phyloP scores from a whole-genome alignment of 306 rosid species.

The Fragaria nilgerrensis region DNA sequence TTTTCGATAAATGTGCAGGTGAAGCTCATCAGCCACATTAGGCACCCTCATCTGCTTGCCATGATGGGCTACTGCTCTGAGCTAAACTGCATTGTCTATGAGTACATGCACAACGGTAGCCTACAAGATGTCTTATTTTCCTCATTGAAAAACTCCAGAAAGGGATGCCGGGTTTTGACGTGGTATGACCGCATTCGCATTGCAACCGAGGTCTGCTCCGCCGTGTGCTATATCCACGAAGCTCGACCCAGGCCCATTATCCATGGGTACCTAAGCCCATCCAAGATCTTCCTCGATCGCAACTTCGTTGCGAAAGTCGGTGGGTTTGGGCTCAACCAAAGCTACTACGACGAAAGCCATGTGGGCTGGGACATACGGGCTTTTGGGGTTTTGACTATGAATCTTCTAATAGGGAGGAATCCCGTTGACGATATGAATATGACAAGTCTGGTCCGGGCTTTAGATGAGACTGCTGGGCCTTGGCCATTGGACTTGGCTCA shows the following conservation, averaged over 20 bases:
- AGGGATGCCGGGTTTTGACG: constrained; percentile 33
- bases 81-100: constrained; percentile 55
- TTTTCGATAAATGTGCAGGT: constrained; percentile 37
- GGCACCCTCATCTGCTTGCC: constrained; percentile 72
- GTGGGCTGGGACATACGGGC: constrained; percentile 39
- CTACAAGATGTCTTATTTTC: constrained; percentile 46
- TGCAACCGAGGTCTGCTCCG: constrained; percentile 51
- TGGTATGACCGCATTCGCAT: constrained; percentile 67
- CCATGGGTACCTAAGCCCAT: constrained; percentile 45
- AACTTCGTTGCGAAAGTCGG: constrained; percentile 60
- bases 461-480: constrained; percentile 55
- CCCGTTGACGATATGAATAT: constrained; percentile 42
- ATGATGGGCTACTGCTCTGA: constrained; percentile 62
- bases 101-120: constrained; percentile 71
- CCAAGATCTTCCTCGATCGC: constrained; percentile 62
- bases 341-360: constrained; percentile 11
- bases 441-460: constrained; percentile 27
- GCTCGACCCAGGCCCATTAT: constrained; percentile 40
- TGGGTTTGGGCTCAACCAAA: constrained; percentile 38
- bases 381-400: constrained; percentile 48
- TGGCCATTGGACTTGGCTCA: constrained; percentile 68
- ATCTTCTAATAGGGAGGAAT: constrained; percentile 49
- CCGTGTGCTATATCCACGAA: constrained; percentile 47
- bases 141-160: constrained; percentile 21
- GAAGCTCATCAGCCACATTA: constrained; percentile 49